phyloP scores from a whole-genome alignment of 768 basidiomycete genomes.

The Suillus alpinus region DNA sequence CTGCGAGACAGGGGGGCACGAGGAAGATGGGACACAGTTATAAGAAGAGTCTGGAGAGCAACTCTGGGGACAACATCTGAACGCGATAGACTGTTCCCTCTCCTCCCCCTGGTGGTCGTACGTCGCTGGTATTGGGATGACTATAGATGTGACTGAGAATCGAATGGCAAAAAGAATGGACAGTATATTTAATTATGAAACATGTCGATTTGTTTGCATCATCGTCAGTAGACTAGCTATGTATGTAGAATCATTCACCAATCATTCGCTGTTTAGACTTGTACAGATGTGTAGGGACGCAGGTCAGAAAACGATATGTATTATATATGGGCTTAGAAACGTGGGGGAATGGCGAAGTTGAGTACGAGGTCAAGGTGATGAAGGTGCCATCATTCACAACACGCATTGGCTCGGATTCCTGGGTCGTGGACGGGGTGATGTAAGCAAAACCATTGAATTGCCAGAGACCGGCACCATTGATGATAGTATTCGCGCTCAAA shows the following conservation, averaged over 20 bases:
- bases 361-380: slow-evolving; percentile 63
- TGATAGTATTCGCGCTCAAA: slow-evolving; percentile 47
- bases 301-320: background rate
- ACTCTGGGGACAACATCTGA: slow-evolving; percentile 22
- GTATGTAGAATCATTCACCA: background rate
- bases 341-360: slow-evolving; percentile 52
- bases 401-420: slow-evolving; percentile 50
- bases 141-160: background rate
- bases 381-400: slow-evolving; percentile 64
- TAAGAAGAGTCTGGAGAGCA: slow-evolving; percentile 52
- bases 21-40: slow-evolving; percentile 68
- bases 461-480: slow-evolving; percentile 45
- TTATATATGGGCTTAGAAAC: background rate
- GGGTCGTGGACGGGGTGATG: background rate
- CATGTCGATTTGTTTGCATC: background rate
- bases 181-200: background rate
- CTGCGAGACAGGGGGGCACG: slow-evolving; percentile 61
- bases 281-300: background rate
- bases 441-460: slow-evolving; percentile 32
- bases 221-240: background rate
- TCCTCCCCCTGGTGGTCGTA: background rate
- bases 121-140: background rate
- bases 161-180: background rate
- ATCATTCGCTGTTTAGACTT: background rate
- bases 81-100: background rate